Evolutionary conservation across 176 grass and related monocot species (phyloP).

Genomic region (Eremochloa ophiuroides): DNA sequence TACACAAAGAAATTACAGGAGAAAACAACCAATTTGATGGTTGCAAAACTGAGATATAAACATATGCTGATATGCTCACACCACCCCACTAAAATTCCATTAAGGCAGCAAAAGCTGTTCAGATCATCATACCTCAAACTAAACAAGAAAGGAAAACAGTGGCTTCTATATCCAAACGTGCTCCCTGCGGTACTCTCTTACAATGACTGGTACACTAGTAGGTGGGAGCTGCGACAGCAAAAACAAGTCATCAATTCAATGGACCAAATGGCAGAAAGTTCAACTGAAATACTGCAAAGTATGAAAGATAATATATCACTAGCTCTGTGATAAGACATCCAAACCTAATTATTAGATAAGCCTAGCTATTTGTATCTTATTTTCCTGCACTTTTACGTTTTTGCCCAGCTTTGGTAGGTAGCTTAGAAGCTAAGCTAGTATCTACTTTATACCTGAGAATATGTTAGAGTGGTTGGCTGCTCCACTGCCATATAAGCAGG

Average conservation of each 20-base stretch:
- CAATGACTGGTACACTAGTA: constrained; percentile 83
- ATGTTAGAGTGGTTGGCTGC: too few species aligned
- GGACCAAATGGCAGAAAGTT: neutral
- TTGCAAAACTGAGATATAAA: constrained; percentile 19
- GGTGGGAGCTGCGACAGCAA: constrained; percentile 65
- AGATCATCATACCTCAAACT: constrained; percentile 24
- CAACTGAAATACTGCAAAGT: constrained; percentile 5
- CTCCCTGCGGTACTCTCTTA: constrained; percentile 75
- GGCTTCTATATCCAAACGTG: constrained; percentile 53
- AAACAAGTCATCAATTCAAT: constrained; percentile 15
- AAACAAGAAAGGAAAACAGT: constrained; percentile 16
- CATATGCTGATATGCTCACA: neutral
- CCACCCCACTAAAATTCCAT: neutral
- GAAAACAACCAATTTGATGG: constrained; percentile 1
- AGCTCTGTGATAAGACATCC: neutral
- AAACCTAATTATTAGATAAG: constrained; percentile 23
- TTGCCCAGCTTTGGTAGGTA: too few species aligned
- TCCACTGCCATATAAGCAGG: too few species aligned
- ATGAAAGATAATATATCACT: neutral
- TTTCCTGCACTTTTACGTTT: too few species aligned
- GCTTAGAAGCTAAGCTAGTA: too few species aligned
- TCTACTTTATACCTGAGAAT: too few species aligned
- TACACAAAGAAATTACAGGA: constrained; percentile 27
- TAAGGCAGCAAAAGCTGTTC: constrained; percentile 5
- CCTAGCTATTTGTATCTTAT: too few species aligned